Evolutionary conservation across 768 basidiomycete species (phyloP), one percentile per base, ranked within the genome.

Genomic region (Pisolithus albus): DNA sequence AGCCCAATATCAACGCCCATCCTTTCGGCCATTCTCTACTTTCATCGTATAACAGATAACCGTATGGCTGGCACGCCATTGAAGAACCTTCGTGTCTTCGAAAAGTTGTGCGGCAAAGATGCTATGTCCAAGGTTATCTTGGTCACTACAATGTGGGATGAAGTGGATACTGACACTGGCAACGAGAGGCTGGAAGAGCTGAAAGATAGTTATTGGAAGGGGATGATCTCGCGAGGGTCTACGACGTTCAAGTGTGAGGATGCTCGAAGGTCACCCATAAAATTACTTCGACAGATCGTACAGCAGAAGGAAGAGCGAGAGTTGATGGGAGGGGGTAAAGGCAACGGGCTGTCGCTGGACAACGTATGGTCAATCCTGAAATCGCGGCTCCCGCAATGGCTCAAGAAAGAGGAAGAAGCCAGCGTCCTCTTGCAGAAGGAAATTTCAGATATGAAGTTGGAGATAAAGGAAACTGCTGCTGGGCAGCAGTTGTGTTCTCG

Each of bases 21-120:
- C n/a, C 61, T 75, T 1, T 56, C 66, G 8, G 71, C 65, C 1
- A 63, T 75, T 24, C 16, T 75, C 18, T 75, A 73, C 51, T 52
- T 74, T 13, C 73, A 75, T 51, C 64, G 69, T 15, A 75, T 75
- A 37, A 61, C 70, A 7, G 71, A 73, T 40, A 67, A 67, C 46
- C 63, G 71, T 1, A 65, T 74, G 64, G 61, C 60, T 0, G 73
- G 67, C 18, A 57, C 66, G 1, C 59, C 69, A 0, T 46, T 63
- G 23, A 68, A 58, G 38, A 70, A 72, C 51, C 61, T 72, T 15
- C 59, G 57, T 4, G 60, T 70, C 57, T 72, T 75, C 45, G 45
- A 36, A 38, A 46, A 58, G 37, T 19, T 67, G 4, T 68, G 66
- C 19, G 65, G 68, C 52, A 16, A 50, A 51, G 46, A 59, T 53